Base-by-base conservation (phyloP, 805 yeast species). In the Lachancea quebecensis region DNA sequence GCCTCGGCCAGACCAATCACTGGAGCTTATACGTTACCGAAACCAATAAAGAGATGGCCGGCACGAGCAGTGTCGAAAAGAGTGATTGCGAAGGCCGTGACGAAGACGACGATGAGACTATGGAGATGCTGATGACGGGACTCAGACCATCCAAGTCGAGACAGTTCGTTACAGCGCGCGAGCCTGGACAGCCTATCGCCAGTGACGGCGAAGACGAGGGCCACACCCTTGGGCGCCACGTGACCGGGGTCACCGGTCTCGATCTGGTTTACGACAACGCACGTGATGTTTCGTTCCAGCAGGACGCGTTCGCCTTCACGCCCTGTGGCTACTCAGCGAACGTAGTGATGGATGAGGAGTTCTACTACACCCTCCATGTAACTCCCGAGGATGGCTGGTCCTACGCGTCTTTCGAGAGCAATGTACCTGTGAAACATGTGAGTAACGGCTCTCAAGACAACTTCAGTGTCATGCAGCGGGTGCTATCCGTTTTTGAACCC, bases 261-360 rank as follows among this genome's bases (percentile, higher is more conserved):
- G 84, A 85, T 64, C 64, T 72, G 37, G 61, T 91, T 18, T 85
- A 77, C 57, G 64, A 68, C 29, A 64, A 67, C 21, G 54, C 29
- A 10, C 41, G 48, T 2, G 40, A 47, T 5, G 45, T 48, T 10
- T 41, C 68, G 10, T 28, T 35, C 29, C 44, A 41, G 29, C 44
- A 41, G 17, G 98, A 91, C 67, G 85, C 96, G 8, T 91, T 88
- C 66, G 82, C 93, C 27, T 91, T 91, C 64, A 71, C 85, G 3
- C 99, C 99, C 1, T 91, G 98, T 64, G 99, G 99, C 7, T 91
- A 80, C 59, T 87, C 96, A 2, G 86, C 96, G 38, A 91, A 91
- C 64, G 82, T 95, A 15, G 71, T 90, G 33, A 63, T 84, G 38
- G 71, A 78, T 38, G 76, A 72, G 35, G 73, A 75, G 54, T 79